Base-by-base conservation (phyloP, 495 filamentous ascomycete species). In the Penicillium tannophilum region DNA sequence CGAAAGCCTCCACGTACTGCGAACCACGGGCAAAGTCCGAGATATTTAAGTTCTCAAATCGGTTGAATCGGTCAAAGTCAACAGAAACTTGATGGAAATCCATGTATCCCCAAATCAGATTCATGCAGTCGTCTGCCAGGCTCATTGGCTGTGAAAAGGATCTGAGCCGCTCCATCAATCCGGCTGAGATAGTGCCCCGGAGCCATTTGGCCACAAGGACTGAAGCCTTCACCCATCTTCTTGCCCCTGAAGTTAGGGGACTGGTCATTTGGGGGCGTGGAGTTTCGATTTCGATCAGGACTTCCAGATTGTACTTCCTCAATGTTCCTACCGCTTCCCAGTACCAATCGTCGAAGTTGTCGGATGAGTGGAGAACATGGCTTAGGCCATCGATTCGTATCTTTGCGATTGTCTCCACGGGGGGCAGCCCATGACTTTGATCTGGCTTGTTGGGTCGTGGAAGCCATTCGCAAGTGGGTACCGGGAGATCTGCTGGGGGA, bases 1-100 rank as follows among this genome's bases (percentile, higher is more conserved):
- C 31, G 6, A 33, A 33, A 33, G 31, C 31, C 31, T 33, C 31
- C 31, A 33, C 31, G 31, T 33, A 33, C 31, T 33, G 31, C 8
- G 31, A 33, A 33, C 8, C 31, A 33, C 11, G 11, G 6, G 31
- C 8, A 8, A 9, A 33, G 31, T 33, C 6, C 31, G 31, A 33
- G 8, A 59, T 42, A 60, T 61, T 64, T 10, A 42, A 36, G 20
- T 31, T 19, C n/a, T 35, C 31, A 33, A 9, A 33, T 8, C 31
- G 31, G 31, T 33, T 33, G 31, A 33, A 33, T 33, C 31, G 7
- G 8, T 33, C 31, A 33, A 33, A 33, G 6, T 33, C 31, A 8
- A 33, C 31, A 33, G 31, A 33, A 2, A 33, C 31, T 33, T 33
- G 31, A 11, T 33, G 7, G 31, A 33, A 33, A 8, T 8, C 6